These are phyloP conservation scores for Eucalyptus paniculata DNA, from an alignment of 345 rosid genomes.

Conservation along the genomic window DNA sequence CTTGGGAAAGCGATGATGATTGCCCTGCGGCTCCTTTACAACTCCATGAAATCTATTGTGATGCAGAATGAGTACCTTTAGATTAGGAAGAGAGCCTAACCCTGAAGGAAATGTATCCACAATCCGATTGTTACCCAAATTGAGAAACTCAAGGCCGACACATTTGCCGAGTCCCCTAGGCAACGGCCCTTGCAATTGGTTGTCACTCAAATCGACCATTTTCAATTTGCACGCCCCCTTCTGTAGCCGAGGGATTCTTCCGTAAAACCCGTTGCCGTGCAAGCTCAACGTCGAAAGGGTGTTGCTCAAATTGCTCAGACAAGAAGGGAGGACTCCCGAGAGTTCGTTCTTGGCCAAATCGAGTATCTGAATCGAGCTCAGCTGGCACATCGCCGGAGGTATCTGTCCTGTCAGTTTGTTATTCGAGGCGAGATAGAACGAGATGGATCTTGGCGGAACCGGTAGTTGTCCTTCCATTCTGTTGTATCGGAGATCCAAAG, in stretches of 20 bases:
- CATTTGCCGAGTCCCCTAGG: background rate
- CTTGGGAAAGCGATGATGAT: background rate
- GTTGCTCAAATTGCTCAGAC: background rate
- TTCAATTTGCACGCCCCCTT: background rate
- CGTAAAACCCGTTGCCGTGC: background rate
- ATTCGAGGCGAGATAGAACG: background rate
- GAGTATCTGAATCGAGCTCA: background rate
- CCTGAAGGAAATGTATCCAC: background rate
- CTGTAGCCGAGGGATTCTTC: background rate
- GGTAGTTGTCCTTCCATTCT: background rate
- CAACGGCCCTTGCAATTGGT: background rate
- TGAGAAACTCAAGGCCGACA: background rate
- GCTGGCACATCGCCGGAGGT: background rate
- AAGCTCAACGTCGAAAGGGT: background rate
- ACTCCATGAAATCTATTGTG: background rate
- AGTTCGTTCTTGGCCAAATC: background rate
- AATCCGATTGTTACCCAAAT: background rate
- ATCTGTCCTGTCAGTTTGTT: background rate
- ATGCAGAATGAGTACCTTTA: background rate
- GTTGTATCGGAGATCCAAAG: background rate
- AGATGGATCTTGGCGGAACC: background rate
- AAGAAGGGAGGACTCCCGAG: background rate
- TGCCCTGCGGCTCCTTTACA: background rate
- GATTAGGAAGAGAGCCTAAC: background rate
- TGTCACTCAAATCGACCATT: background rate